Evolutionary conservation across 495 filamentous ascomycete genomes (phyloP).

Genomic region (Tricharina praecox): DNA sequence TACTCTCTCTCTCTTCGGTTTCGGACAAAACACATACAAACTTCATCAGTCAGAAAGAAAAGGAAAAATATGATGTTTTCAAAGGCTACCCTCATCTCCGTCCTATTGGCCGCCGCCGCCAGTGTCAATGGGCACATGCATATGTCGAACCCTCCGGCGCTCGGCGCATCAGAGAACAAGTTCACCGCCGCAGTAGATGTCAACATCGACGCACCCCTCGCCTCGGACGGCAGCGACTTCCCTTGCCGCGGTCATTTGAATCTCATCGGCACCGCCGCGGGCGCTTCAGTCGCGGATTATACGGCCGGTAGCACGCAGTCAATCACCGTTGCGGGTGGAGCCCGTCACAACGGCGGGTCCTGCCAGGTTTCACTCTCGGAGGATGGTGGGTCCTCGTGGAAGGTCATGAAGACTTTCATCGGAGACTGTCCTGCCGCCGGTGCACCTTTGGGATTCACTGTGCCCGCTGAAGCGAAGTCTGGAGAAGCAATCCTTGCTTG

Average conservation of each 20-base stretch:
- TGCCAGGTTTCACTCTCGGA: slow-evolving; percentile 50
- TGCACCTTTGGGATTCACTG: slow-evolving; percentile 39
- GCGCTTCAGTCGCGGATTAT: slow-evolving; percentile 34
- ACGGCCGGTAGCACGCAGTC: slow-evolving; percentile 40
- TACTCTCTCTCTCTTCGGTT: not conserved
- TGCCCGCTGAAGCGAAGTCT: slow-evolving; percentile 36
- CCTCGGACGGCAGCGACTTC: slow-evolving; percentile 34
- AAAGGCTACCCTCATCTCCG: slow-evolving; percentile 13
- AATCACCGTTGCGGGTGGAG: slow-evolving; percentile 40
- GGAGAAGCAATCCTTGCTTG: slow-evolving; percentile 18
- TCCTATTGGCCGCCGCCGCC: slow-evolving; percentile 28
- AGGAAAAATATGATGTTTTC: not conserved
- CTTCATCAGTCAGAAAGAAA: not conserved
- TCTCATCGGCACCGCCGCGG: slow-evolving; percentile 34
- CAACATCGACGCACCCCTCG: slow-evolving; percentile 43
- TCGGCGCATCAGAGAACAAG: slow-evolving; percentile 38
- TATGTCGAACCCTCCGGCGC: slow-evolving; percentile 39
- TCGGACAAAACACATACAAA: not conserved
- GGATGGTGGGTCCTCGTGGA: slow-evolving; percentile 44
- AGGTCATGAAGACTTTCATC: slow-evolving; percentile 47
- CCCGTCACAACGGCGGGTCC: slow-evolving; percentile 44
- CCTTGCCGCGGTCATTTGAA: slow-evolving; percentile 53
- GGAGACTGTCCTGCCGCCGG: slow-evolving; percentile 41
- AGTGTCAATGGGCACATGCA: slow-evolving; percentile 40
- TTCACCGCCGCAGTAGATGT: slow-evolving; percentile 31